Conservation (phyloP, 1,284 basidiomycete genomes). For the Crepidotus sp. region DNA sequence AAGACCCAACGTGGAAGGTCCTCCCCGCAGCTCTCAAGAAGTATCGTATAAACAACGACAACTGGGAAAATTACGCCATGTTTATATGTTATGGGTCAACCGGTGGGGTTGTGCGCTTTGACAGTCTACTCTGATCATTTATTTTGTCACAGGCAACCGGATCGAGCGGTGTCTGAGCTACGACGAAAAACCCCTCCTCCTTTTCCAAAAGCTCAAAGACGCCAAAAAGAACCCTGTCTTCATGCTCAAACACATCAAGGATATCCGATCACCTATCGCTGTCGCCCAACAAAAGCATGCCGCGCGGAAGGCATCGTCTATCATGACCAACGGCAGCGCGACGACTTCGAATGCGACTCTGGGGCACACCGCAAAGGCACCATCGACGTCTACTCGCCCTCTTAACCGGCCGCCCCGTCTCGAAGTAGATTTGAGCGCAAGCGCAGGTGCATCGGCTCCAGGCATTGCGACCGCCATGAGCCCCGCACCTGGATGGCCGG, state of each 20-base stretch:
- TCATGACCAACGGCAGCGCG: constrained; percentile 34
- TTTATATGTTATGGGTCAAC: constrained; percentile 96
- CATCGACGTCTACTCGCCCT: constrained; percentile 29
- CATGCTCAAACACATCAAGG: constrained; percentile 97
- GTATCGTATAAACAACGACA: constrained; percentile 97
- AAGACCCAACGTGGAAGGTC: constrained; percentile 98
- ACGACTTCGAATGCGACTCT: constrained; percentile 28
- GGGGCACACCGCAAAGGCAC: constrained; percentile 30
- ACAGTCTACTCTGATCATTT: constrained; percentile 4
- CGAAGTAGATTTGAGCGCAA: constrained; percentile 35
- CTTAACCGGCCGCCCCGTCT: constrained; percentile 52
- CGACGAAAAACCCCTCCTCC: constrained; percentile 93
- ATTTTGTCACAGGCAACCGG: constrained; percentile 45
- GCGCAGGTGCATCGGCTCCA: constrained; percentile 21
- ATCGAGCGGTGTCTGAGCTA: constrained; percentile 94
- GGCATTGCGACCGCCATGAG: constrained; percentile 43
- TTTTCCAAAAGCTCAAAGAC: constrained; percentile 97
- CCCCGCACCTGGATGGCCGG: constrained; percentile 67
- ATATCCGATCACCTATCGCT: constrained; percentile 93
- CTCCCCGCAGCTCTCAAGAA: constrained; percentile 96
- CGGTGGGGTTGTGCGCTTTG: constrained; percentile 40
- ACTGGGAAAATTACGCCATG: constrained; percentile 98
- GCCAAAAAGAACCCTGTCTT: constrained; percentile 96
- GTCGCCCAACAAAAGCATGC: constrained; percentile 94
- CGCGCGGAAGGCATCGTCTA: constrained; percentile 59